Evolutionary conservation across 192 early-diverging fungal genomes (phyloP), one percentile per base, ranked within the genome.

Genomic region (Gonapodya sp.): DNA sequence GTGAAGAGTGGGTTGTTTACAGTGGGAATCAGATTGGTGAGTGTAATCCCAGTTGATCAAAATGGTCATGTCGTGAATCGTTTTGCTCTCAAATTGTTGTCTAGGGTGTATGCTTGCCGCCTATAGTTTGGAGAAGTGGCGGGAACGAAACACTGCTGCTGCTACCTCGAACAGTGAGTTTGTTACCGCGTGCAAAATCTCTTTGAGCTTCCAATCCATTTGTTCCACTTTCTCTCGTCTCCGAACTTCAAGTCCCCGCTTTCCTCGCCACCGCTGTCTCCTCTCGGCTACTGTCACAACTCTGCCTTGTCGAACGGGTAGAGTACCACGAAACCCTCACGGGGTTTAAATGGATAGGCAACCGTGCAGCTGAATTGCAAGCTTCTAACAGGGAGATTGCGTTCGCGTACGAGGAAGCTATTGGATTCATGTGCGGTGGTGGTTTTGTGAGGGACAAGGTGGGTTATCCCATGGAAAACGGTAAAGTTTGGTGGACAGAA

Each of bases 271-370:
- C 92, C 81, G 93, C 96, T 0, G 96, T 97, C 2, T 95, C 94
- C 8, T 95, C 94, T 31, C 93, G 91, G 74, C 94, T 97, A 91
- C 88, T 98, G 73, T 87, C 85, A 35, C 88, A 85, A 35, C 89
- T 98, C 85, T 93, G 93, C 0, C 84, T 86, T 30, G 83, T 83
- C 1, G 93, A 96, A 81, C 94, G 95, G 2, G 90, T 96, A 81
- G 86, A 86, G 36, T 98, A 95, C 84, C 92, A 93, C 64, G 96
- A 97, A 83, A 96, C 96, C 0, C 87, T 97, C 73, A 98, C 96
- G 8, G 96, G 96, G 34, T 97, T 98, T 89, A 98, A 98, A 85
- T 98, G 95, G 94, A 91, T 98, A 79, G 93, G 94, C 31, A 98
- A 97, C 85, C 86, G 88, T 36, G 93, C 93, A 35, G 89, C 93